Conservation (phyloP, 2,329 filamentous ascomycete species). For the Aspergillus intermedius region DNA sequence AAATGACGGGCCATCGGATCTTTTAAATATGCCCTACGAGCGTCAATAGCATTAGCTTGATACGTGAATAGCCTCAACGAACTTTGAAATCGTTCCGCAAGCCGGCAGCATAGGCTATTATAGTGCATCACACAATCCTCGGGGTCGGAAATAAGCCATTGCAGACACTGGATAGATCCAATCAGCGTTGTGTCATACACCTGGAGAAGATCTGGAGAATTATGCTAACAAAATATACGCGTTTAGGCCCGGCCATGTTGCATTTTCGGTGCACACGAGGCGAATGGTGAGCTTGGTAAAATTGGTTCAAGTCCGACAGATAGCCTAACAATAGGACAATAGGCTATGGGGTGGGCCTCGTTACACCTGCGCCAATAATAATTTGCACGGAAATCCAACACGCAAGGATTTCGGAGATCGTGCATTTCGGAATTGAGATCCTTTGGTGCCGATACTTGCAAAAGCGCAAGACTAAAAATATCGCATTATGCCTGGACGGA, state of each 20-base stretch:
- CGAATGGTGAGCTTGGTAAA: background rate
- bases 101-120: background rate
- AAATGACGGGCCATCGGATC: background rate
- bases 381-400: too few relatives aligned
- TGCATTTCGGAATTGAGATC: background rate
- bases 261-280: too few relatives aligned
- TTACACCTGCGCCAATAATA: too few relatives aligned
- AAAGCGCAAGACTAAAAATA: background rate
- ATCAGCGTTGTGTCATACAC: background rate
- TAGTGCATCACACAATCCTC: background rate
- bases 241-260: too few relatives aligned
- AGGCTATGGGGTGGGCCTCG: background rate
- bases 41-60: background rate
- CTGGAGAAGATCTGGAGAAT: background rate
- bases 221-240: background rate
- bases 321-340: background rate
- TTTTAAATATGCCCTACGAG: background rate
- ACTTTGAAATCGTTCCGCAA: background rate
- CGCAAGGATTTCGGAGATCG: background rate
- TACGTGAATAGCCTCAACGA: background rate
- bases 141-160: background rate
- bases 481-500: too few relatives aligned
- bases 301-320: background rate
- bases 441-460: background rate
- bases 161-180: background rate